Conservation (phyloP, 2,329 filamentous ascomycete species). For the Paraconiothyrium brasiliense region DNA sequence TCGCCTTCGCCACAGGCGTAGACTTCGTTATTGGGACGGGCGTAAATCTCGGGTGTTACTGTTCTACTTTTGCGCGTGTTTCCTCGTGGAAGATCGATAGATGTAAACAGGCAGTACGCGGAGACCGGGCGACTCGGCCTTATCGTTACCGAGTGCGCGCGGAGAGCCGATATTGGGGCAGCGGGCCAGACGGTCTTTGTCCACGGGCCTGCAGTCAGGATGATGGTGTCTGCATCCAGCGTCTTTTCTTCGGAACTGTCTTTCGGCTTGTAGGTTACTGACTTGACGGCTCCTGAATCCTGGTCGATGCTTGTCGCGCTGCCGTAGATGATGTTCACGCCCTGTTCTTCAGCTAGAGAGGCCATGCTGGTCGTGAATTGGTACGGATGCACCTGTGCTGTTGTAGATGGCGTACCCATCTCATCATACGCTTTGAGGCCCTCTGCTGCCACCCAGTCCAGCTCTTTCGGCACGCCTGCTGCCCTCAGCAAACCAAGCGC, state of each 20-base stretch:
- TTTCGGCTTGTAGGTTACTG: conserved; percentile 70
- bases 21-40: conserved; percentile 85
- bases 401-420: conserved; percentile 84
- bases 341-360: conserved; percentile 71
- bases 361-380: conserved; percentile 90
- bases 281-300: conserved; percentile 64
- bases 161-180: conserved; percentile 67
- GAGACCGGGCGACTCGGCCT: conserved; percentile 67
- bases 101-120: conserved; percentile 84
- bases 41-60: conserved; percentile 92
- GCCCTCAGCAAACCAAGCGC: conserved; percentile 62
- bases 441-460: conserved; percentile 83
- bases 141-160: conserved; percentile 71
- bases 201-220: conserved; percentile 71
- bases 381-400: conserved; percentile 92
- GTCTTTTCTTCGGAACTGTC: conserved; percentile 54
- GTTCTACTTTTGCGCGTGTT: conserved; percentile 50
- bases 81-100: conserved; percentile 76
- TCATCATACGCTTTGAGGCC: conserved; percentile 76
- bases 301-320: conserved; percentile 75
- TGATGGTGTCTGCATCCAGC: conserved; percentile 65
- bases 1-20: conserved; percentile 97
- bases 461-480: conserved; percentile 74
- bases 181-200: conserved; percentile 62
- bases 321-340: conserved; percentile 69